Base-by-base conservation (phyloP, 1,139 yeast species). In the Magnusiomyces paraingens region DNA sequence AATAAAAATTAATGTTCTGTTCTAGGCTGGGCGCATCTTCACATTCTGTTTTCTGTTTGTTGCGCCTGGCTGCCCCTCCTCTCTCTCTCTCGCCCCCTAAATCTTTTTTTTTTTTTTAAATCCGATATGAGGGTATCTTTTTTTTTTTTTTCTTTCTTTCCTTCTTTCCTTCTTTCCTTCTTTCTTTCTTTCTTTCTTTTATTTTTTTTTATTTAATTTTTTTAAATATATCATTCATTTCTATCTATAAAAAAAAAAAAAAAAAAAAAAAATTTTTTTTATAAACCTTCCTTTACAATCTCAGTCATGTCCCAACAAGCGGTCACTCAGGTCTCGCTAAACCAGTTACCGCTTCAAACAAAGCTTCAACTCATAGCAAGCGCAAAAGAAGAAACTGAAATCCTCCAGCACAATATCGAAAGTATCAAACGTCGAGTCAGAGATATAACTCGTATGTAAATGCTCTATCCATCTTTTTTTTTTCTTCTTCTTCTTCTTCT, bases 291-390 rank as follows among this genome's bases (percentile, higher is more conserved):
- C 42, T 29, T 14, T 20, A 17, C 32, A 3, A n/a, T 11, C 17
- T 26, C 29, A 12, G 40, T 17, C n/a, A 15, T 42, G 40, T 29
- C 18, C 17, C 26, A 49, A 17, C 50, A 41, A 26, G 41, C 29
- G 22, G 48, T 41, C 14, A 49, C 46, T 1, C 41, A 41, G 20
- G 42, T 32, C 3, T 42, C 38, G 43, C 20, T 47, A 2, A 47
- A 20, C 21, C 41, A 47, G 20, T 42, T 47, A n/a, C 43, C 50
- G 14, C 35, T 47, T 6, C 50, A 47, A 36, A 47, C 50, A 20
- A 47, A 47, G n/a, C 42, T 47, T 20, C 21, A 47, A 18, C 50
- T 47, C 43, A 47, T 47, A 20, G 32, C 20, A 3, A 36, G 38
- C 35, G 42, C 50, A 2, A 47, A 47, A 20, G 36, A 18, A 20